Evolutionary conservation across 257 asterid genomes (phyloP), one percentile per base, ranked within the genome.

Genomic region (Solanum ossicruentum): DNA sequence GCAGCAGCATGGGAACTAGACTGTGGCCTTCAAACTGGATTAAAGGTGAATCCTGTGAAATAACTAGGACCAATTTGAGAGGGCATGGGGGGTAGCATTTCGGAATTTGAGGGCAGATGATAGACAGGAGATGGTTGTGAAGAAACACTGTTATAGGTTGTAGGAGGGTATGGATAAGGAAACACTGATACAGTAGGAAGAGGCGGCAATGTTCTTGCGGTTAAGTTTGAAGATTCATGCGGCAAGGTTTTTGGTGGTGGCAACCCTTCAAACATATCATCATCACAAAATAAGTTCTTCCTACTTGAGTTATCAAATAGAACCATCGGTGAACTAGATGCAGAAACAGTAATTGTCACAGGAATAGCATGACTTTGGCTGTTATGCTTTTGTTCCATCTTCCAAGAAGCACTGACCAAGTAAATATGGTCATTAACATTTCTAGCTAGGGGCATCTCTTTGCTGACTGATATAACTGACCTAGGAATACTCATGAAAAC

Each of bases 201-300:
- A 67, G 57, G 79, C 13, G 45, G 82, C 60, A 47, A 80, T 47
- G 12, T 79, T 70, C 80, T 82, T 36, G 73, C 60, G 43, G 61
- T 45, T 83, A 75, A n/a, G 72, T 54, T 45, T 9, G 56, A 23
- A 20, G 47, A 55, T 39, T 8, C 70, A 32, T 43, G 41, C 11
- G 8, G 49, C 12, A 83, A 26, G 54, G 21, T 36, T 23, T 15
- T 47, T 63, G 82, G 73, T 73, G 86, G 85, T 10, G 88, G 89
- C 17, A 85, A 60, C 91, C 86, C 84, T 86, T 85, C 89, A 67
- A 88, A 86, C 85, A 88, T 84, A 82, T 84, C 87, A 72, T 84
- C 87, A 87, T 82, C 88, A 87, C 49, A 78, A 51, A 82, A 54
- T 47, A 81, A 39, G 11, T 82, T 87, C 81, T 84, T 86, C 85